A percentile compares a stretch with the other conserved stretches of the same genome.
phyloP scores from a whole-genome alignment of 176 grass and related monocot species.

The Triticum urartu region DNA sequence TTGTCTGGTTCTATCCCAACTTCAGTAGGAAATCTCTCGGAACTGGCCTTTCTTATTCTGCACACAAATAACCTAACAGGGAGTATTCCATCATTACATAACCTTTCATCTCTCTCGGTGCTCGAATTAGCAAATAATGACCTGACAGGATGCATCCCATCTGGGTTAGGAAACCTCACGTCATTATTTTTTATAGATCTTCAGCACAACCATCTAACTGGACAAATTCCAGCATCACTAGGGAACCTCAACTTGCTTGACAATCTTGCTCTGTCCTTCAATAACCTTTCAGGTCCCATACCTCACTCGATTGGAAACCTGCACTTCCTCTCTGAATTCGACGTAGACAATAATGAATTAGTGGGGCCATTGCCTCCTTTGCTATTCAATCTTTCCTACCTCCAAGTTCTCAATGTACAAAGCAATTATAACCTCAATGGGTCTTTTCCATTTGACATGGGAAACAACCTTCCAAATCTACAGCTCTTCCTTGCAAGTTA shows the following conservation, averaged over 20 bases:
- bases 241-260: neutral
- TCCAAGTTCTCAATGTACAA: neutral
- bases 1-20: neutral
- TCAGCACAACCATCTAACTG: neutral
- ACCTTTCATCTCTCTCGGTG: neutral
- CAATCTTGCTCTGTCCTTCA: neutral
- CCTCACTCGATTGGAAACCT: constrained; percentile 11
- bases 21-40: constrained; percentile 24
- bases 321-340: neutral
- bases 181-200: neutral
- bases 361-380: neutral
- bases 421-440: neutral
- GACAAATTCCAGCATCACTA: constrained; percentile 17
- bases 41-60: neutral
- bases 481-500: neutral
- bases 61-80: neutral
- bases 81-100: neutral
- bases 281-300: constrained; percentile 11
- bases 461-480: neutral
- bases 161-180: constrained; percentile 20
- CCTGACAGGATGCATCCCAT: neutral
- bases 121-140: neutral
- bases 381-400: constrained; percentile 9
- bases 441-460: neutral
- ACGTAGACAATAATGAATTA: neutral